These are phyloP conservation scores for Penicillium brevicompactum DNA, from an alignment of 2,329 filamentous ascomycete genomes.

Conservation along the genomic window DNA sequence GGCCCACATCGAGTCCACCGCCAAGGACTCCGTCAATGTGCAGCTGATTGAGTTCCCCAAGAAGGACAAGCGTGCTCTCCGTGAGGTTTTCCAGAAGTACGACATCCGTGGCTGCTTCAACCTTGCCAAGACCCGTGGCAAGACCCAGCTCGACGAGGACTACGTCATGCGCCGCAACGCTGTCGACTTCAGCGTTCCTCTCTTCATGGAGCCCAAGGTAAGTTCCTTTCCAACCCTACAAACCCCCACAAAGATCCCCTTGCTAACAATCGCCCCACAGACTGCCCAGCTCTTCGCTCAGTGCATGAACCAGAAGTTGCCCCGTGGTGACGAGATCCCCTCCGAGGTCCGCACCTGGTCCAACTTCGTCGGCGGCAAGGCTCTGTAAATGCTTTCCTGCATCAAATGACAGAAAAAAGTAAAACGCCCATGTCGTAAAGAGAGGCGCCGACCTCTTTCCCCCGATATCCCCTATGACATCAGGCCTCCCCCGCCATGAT, in stretches of 20 bases:
- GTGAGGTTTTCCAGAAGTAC: slow-evolving; percentile 95
- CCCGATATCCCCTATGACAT: slow-evolving; percentile 10
- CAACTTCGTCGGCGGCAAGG: slow-evolving; percentile 80
- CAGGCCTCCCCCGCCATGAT: slow-evolving; percentile 5
- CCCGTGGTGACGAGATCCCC: slow-evolving; percentile 83
- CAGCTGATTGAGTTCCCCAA: slow-evolving; percentile 97
- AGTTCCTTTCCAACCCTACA: slow-evolving; percentile 34
- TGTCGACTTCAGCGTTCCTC: slow-evolving; percentile 94
- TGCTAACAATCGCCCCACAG: slow-evolving; percentile 51
- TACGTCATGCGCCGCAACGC: slow-evolving; percentile 99
- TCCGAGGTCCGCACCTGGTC: slow-evolving; percentile 92
- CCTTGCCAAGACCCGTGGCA: slow-evolving; percentile 79
- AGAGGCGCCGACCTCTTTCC: neutral
- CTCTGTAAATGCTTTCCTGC: slow-evolving; percentile 41
- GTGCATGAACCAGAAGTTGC: slow-evolving; percentile 96
- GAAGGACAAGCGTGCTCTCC: slow-evolving; percentile 89
- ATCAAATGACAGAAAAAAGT: slow-evolving; percentile 15
- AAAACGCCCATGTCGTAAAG: slow-evolving; percentile 11
- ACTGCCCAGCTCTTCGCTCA: slow-evolving; percentile 94
- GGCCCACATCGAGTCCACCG: slow-evolving; percentile 72
- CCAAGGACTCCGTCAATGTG: slow-evolving; percentile 69
- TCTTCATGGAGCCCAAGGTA: slow-evolving; percentile 99
- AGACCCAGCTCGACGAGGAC: slow-evolving; percentile 85
- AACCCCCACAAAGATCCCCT: neutral
- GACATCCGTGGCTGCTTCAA: slow-evolving; percentile 97